Percentiles rank a stretch among this genome's conserved stretches.
Evolutionary conservation across 345 rosid species (phyloP).

Genomic region (Capsella bursapastoris): DNA sequence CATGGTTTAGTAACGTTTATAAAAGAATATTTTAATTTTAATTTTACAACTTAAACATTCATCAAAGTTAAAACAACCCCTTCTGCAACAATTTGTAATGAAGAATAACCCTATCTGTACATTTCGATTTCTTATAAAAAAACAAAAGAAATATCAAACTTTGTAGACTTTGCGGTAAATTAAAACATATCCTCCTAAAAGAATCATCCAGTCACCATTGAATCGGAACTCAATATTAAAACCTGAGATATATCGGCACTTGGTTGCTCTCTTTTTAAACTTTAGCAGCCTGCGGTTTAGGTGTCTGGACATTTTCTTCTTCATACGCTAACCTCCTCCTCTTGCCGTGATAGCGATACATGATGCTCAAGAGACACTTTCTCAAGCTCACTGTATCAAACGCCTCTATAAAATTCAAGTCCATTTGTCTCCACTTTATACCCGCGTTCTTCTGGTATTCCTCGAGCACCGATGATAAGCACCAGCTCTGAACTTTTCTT

Average conservation of each 20-base stretch:
- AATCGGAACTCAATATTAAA: constrained; percentile 16
- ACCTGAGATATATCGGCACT: neutral
- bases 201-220: constrained; percentile 22
- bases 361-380: constrained; percentile 71
- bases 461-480: constrained; percentile 67
- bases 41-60: too few species aligned
- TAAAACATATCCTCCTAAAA: constrained; percentile 14
- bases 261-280: constrained; percentile 33
- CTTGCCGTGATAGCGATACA: constrained; percentile 78
- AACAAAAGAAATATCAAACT: neutral
- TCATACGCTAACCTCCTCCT: constrained; percentile 63
- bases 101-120: constrained; percentile 22
- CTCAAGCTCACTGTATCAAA: constrained; percentile 56
- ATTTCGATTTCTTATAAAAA: neutral
- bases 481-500: constrained; percentile 83
- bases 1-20: neutral
- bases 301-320: constrained; percentile 59
- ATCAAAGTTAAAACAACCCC: constrained; percentile 13
- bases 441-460: constrained; percentile 79
- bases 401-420: constrained; percentile 66
- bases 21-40: too few species aligned
- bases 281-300: constrained; percentile 43
- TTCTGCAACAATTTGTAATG: constrained; percentile 11
- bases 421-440: constrained; percentile 57
- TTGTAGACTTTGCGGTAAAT: constrained; percentile 2